Percentiles rank a stretch among this genome's conserved stretches.
phyloP scores from a whole-genome alignment of 2,329 filamentous ascomycete species.

The Cercospora beticola region DNA sequence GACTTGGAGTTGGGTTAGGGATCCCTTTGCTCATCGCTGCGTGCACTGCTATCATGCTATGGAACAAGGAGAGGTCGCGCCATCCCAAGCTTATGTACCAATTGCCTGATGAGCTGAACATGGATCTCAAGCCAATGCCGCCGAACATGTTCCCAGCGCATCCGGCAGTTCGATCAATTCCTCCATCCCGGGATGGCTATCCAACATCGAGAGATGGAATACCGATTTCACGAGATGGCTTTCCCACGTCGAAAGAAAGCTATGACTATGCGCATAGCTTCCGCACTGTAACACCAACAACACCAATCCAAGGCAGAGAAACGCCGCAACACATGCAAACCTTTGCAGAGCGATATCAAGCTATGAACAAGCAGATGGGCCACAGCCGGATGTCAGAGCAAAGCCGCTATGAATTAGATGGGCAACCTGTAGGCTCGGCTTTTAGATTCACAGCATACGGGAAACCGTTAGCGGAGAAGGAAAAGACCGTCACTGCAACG shows the following conservation, averaged over 20 bases:
- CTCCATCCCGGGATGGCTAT: constrained; percentile 10
- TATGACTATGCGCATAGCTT: constrained; percentile 3
- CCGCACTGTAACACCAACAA: constrained; percentile 1
- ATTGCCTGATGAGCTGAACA: constrained; percentile 33
- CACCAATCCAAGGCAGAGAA: constrained; percentile 2
- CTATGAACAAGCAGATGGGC: constrained; percentile 12
- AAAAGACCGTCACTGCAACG: neutral
- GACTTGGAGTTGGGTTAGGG: constrained; percentile 32
- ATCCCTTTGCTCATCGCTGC: constrained; percentile 34
- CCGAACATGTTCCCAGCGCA: constrained; percentile 6
- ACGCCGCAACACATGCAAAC: constrained; percentile 14
- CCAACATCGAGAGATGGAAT: neutral
- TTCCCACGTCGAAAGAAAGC: neutral
- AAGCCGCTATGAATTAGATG: constrained; percentile 12
- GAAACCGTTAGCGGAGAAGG: neutral
- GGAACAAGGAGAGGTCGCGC: constrained; percentile 24
- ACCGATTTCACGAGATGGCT: neutral
- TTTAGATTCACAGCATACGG: constrained; percentile 1
- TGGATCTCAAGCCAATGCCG: constrained; percentile 26
- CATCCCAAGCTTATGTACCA: constrained; percentile 36
- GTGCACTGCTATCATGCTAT: constrained; percentile 25
- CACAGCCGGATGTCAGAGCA: neutral
- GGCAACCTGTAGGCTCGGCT: constrained; percentile 16
- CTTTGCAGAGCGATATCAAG: constrained; percentile 15
- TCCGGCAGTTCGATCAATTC: constrained; percentile 11